phyloP scores from a whole-genome alignment of 2,329 filamentous ascomycete genomes.

The Neodidymelliopsis sp. region DNA sequence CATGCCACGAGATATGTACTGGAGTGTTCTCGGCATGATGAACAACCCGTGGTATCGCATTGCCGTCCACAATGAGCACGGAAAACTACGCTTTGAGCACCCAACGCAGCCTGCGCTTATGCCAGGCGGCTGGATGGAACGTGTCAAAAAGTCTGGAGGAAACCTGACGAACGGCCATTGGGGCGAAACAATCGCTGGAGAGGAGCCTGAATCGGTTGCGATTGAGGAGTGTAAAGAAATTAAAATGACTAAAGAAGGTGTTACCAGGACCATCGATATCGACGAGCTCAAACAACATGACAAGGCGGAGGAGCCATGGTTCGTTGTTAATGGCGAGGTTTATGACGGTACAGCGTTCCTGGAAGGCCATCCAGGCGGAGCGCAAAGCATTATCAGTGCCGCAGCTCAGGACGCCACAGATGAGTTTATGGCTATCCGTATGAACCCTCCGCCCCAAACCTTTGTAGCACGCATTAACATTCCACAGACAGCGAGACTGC shows the following conservation, averaged over 20 bases:
- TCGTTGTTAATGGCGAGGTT: slow-evolving; percentile 85
- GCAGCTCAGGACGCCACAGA: slow-evolving; percentile 85
- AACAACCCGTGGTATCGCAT: slow-evolving; percentile 95
- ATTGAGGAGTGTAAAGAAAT: slow-evolving; percentile 69
- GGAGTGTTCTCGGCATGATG: slow-evolving; percentile 97
- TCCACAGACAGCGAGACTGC: slow-evolving; percentile 82
- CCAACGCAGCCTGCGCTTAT: slow-evolving; percentile 82
- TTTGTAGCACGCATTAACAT: slow-evolving; percentile 31
- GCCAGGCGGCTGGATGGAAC: slow-evolving; percentile 91
- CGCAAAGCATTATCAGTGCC: slow-evolving; percentile 80
- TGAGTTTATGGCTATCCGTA: slow-evolving; percentile 92
- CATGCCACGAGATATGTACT: slow-evolving; percentile 94
- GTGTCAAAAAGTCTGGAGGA: slow-evolving; percentile 82
- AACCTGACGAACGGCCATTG: slow-evolving; percentile 83
- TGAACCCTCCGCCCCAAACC: slow-evolving; percentile 56
- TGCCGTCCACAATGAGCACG: slow-evolving; percentile 72
- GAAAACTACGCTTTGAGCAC: slow-evolving; percentile 75
- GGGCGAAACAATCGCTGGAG: slow-evolving; percentile 74
- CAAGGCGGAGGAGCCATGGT: slow-evolving; percentile 75
- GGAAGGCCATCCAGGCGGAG: slow-evolving; percentile 84
- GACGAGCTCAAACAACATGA: slow-evolving; percentile 76
- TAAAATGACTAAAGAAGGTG: slow-evolving; percentile 75
- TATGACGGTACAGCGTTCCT: slow-evolving; percentile 86
- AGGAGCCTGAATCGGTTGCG: slow-evolving; percentile 51
- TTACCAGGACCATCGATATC: slow-evolving; percentile 70